Evolutionary conservation across 2,329 filamentous ascomycete genomes (phyloP).

Genomic region (Aureobasidium lini): DNA sequence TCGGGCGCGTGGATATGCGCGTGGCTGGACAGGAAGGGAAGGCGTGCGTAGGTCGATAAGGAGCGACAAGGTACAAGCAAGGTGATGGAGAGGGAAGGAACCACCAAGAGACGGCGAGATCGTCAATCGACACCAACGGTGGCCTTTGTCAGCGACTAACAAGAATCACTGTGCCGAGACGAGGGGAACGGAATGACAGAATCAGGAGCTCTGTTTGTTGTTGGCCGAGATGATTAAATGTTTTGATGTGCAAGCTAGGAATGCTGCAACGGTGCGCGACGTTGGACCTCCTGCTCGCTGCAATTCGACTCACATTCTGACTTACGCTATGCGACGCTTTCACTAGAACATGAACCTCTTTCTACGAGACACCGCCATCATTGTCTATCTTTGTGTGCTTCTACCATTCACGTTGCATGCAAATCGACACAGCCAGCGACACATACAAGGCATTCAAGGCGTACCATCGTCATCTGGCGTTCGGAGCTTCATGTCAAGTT

Average conservation of each 20-base stretch:
- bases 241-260: slow-evolving; percentile 14
- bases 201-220: slow-evolving; percentile 14
- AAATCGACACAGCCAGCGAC: neutral
- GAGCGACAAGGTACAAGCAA: slow-evolving; percentile 10
- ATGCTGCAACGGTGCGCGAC: slow-evolving; percentile 14
- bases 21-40: slow-evolving; percentile 1
- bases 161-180: slow-evolving; percentile 7
- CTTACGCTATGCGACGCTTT: neutral
- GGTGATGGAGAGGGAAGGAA: slow-evolving; percentile 12
- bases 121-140: slow-evolving; percentile 14
- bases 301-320: slow-evolving; percentile 6
- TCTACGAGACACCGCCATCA: neutral
- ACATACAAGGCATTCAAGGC: neutral
- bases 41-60: neutral
- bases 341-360: neutral
- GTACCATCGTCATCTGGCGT: slow-evolving; percentile 3
- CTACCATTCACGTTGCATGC: neutral
- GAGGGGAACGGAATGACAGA: slow-evolving; percentile 6
- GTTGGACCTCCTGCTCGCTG: slow-evolving; percentile 10
- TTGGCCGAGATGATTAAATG: slow-evolving; percentile 11
- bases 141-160: slow-evolving; percentile 9
- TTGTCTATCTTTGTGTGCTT: neutral
- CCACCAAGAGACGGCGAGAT: slow-evolving; percentile 11
- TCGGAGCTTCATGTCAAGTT: slow-evolving; percentile 6
- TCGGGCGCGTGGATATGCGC: neutral